Conservation (phyloP, 371 early-diverging fungal species). For the Zychaea mexicana region DNA sequence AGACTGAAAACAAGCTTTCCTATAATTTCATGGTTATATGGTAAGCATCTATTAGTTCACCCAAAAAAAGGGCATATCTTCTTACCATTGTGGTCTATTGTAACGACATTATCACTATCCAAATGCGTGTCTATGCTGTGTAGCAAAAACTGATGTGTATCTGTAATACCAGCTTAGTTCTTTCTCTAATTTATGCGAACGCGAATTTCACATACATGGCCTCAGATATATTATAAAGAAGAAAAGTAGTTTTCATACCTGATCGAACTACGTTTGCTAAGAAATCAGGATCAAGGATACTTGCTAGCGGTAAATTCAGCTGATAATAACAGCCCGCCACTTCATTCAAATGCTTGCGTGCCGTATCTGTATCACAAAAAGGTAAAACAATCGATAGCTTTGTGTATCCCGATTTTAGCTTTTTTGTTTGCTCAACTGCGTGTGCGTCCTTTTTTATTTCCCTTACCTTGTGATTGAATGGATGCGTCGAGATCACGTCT, state of each 20-base stretch:
- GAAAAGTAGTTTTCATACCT: no score
- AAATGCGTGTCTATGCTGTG: slow-evolving; percentile 48
- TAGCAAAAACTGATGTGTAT: slow-evolving; percentile 24
- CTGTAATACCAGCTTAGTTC: no score
- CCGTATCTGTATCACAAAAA: slow-evolving; percentile 27
- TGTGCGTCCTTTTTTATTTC: neutral
- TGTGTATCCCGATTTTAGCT: slow-evolving; percentile 14
- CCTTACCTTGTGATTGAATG: slow-evolving; percentile 58
- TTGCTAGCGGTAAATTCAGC: slow-evolving; percentile 29
- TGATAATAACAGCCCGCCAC: slow-evolving; percentile 34
- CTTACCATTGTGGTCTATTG: slow-evolving; percentile 49
- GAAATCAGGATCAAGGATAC: slow-evolving; percentile 37
- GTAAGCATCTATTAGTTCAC: neutral
- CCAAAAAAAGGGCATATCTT: neutral
- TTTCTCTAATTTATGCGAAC: no score
- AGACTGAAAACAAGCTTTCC: slow-evolving; percentile 52
- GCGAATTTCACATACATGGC: no score
- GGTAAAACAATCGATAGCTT: slow-evolving; percentile 26
- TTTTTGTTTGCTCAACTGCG: neutral
- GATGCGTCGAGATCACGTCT: slow-evolving; percentile 43
- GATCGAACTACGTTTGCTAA: slow-evolving; percentile 27
- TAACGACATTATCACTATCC: slow-evolving; percentile 57
- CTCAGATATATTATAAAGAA: no score
- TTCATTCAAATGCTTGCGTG: slow-evolving; percentile 17
- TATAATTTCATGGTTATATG: slow-evolving; percentile 6